Percentiles rank a stretch among this genome's conserved stretches.
Conservation (phyloP, 495 filamentous ascomycete genomes). For the Neurospora pannonica region DNA sequence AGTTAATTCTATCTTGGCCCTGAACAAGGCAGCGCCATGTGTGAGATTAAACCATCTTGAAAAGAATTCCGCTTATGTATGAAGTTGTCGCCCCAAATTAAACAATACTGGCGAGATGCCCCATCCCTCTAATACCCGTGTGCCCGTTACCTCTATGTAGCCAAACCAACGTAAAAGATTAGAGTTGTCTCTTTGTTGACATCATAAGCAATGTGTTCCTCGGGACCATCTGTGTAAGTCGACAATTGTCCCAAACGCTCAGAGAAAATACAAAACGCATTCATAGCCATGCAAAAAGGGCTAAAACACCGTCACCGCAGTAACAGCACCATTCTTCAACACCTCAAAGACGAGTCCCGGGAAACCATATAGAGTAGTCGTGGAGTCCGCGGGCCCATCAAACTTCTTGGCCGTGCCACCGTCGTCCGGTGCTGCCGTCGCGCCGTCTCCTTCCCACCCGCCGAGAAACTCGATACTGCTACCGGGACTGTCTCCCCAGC, state of each 20-base stretch:
- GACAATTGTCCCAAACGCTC: neutral
- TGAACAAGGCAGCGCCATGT: neutral
- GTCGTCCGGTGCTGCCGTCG: constrained; percentile 24
- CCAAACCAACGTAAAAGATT: neutral
- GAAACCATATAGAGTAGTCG: constrained; percentile 86
- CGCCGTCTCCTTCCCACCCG: constrained; percentile 73
- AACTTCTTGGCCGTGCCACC: constrained; percentile 12
- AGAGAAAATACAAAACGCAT: neutral
- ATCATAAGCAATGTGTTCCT: neutral
- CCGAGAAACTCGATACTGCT: constrained; percentile 84
- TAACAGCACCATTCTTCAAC: constrained; percentile 82
- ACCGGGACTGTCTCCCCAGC: constrained; percentile 84
- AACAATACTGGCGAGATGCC: neutral
- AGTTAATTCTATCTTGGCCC: neutral
- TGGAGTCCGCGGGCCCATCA: constrained; percentile 52
- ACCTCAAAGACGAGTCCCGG: constrained; percentile 94
- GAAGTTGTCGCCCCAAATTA: neutral
- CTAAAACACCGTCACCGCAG: constrained; percentile 69
- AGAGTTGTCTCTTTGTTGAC: neutral
- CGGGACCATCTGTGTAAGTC: neutral
- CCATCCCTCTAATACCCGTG: neutral
- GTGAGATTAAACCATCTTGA: neutral
- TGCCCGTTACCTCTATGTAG: neutral
- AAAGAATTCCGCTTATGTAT: neutral
- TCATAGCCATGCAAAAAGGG: neutral